Conservation (phyloP, 78 protist genomes). For the Dictyostelium firmibasis region DNA sequence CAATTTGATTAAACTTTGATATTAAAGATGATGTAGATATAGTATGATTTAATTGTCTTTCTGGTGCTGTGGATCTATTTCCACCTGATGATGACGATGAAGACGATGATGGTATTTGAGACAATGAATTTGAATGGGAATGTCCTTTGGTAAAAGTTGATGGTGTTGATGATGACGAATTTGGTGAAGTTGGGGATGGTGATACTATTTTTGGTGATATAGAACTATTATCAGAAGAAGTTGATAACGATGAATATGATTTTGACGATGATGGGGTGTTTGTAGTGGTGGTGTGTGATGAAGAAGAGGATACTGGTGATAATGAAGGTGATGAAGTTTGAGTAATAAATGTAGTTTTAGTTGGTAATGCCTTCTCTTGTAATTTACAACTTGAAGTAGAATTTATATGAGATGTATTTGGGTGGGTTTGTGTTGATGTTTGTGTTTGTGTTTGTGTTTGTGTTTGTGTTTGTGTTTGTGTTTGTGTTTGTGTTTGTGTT, state of each 20-base stretch:
- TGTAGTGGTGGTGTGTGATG: neutral
- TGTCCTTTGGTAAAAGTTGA: neutral
- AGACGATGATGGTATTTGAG: neutral
- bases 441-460: neutral
- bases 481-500: neutral
- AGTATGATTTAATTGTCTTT: neutral
- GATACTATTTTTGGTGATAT: neutral
- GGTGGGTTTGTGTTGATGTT: neutral
- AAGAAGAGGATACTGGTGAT: neutral
- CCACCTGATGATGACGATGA: neutral
- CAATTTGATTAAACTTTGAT: slow-evolving; percentile 9
- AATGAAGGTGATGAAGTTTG: neutral
- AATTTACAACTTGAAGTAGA: neutral
- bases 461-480: neutral
- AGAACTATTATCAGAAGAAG: neutral
- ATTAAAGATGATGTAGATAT: slow-evolving; percentile 1
- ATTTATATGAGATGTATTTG: neutral
- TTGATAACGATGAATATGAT: neutral
- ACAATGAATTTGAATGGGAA: neutral
- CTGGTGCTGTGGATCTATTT: neutral
- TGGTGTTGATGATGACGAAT: neutral
- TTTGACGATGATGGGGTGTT: neutral
- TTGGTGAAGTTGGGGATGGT: neutral
- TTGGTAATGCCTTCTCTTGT: neutral
- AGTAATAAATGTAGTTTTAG: neutral